Conservation (phyloP, 345 rosid species). For the Eucalyptus leucophloia region DNA sequence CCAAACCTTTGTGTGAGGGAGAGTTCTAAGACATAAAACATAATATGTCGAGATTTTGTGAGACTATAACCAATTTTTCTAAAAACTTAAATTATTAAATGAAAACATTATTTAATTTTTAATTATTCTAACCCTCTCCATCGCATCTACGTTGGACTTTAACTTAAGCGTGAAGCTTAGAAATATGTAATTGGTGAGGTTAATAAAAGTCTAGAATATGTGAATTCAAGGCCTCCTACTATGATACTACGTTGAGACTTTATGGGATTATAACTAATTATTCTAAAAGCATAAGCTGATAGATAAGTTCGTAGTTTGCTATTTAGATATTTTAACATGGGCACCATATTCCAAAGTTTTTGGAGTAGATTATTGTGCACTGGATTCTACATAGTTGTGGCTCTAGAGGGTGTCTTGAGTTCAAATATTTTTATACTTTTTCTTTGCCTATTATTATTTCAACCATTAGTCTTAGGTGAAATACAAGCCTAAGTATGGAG, state of each 20-base stretch:
- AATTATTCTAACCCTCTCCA: no score
- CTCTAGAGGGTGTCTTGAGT: not conserved
- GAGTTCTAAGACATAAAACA: no score
- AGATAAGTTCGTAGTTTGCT: not conserved
- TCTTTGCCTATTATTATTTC: not conserved
- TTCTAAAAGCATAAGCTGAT: not conserved
- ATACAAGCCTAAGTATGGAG: not conserved
- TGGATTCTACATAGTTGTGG: not conserved
- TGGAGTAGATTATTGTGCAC: not conserved
- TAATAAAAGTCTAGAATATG: not conserved
- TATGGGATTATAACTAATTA: not conserved
- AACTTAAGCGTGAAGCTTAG: no score
- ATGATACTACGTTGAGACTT: not conserved
- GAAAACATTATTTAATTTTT: no score
- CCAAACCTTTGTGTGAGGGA: no score
- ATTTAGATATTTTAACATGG: not conserved
- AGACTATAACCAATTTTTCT: no score
- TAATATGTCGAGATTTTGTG: no score
- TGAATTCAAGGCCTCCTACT: not conserved
- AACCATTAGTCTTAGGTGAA: not conserved
- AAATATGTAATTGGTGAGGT: no score
- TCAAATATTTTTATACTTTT: not conserved
- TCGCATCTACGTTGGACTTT: no score
- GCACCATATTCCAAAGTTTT: not conserved
- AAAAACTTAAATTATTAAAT: no score